Percentiles rank a stretch among this genome's conserved stretches.
phyloP scores from a whole-genome alignment of 1,284 basidiomycete genomes.

The Leccinum insolens region DNA sequence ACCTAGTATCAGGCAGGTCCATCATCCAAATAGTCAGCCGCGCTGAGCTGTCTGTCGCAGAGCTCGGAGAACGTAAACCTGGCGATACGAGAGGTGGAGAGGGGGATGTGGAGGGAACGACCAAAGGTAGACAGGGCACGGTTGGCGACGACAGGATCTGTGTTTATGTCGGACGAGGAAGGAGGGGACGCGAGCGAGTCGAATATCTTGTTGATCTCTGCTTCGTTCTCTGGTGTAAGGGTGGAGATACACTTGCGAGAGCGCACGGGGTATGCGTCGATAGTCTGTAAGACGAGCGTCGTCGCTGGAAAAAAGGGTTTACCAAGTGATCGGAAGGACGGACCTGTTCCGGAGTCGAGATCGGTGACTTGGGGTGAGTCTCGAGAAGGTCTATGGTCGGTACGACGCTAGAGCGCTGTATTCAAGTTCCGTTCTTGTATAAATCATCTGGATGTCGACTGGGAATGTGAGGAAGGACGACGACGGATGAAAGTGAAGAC shows the following conservation, averaged over 20 bases:
- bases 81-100: slow-evolving; percentile 79
- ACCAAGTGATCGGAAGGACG: slow-evolving; percentile 4
- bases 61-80: slow-evolving; percentile 88
- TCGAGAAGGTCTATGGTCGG: slow-evolving; percentile 96
- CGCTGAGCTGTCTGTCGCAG: slow-evolving; percentile 89
- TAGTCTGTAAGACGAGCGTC: slow-evolving; percentile 68
- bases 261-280: slow-evolving; percentile 84
- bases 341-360: slow-evolving; percentile 92
- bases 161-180: slow-evolving; percentile 22
- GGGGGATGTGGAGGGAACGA: slow-evolving; percentile 72
- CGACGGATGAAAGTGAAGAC: background rate
- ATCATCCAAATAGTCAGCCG: slow-evolving; percentile 97
- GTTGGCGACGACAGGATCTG: slow-evolving; percentile 61
- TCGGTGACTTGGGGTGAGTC: slow-evolving; percentile 85
- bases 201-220: slow-evolving; percentile 85
- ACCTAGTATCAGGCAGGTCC: too few relatives aligned
- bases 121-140: slow-evolving; percentile 89
- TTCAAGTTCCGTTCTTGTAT: slow-evolving; percentile 76
- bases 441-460: slow-evolving; percentile 97
- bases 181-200: slow-evolving; percentile 63
- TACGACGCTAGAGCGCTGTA: slow-evolving; percentile 85
- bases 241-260: slow-evolving; percentile 91
- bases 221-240: slow-evolving; percentile 66
- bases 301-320: background rate
- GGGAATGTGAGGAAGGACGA: slow-evolving; percentile 5